Evolutionary conservation across 1,139 yeast genomes (phyloP), one percentile per base, ranked within the genome.

Genomic region (Lodderomyces parapsilosis): DNA sequence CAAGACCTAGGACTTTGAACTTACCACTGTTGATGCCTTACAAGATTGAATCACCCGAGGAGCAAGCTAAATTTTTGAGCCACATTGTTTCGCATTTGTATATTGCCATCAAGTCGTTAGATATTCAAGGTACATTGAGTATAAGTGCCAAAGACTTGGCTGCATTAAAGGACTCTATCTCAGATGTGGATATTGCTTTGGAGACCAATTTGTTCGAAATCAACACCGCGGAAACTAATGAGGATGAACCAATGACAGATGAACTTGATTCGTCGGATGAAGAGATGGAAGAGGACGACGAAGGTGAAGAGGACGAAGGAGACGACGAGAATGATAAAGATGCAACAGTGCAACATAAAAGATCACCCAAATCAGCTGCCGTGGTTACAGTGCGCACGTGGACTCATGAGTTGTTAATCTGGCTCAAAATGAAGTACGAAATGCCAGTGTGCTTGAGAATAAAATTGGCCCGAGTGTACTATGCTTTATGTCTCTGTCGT

Each of bases 401-500:
- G 96, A 86, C 97, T 0, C 83, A 87, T 45, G 97, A 90, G 59
- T 73, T 93, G 49, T 75, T 82, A 44, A 83, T 86, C 36, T 86
- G 96, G 81, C 65, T 90, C 48, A 78, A 78, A 50, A 83, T 86
- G 80, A 89, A 89, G 59, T 83, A 86, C 55, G 87, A 85, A 43
- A 75, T 93, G 71, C 98, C 99, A 0, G 55, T 89, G 15, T 57
- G 71, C 2, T 66, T 83, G 38, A 74, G 93, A 45, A 71, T 81
- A 25, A 70, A 78, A 2, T 72, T 93, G 42, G 82, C 90, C 0
- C 71, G 74, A 45, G 86, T 89, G 1, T 91, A 82, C 57, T 91
- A 81, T 57, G 79, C 88, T 11, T 70, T 93, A 27, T 76, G 90
- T 34, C 66, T 90, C 28, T 78, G 86, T 1, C 80, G 93, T 36